Conservation (phyloP, 2,329 filamentous ascomycete genomes). For the Talaromyces islandicus region DNA sequence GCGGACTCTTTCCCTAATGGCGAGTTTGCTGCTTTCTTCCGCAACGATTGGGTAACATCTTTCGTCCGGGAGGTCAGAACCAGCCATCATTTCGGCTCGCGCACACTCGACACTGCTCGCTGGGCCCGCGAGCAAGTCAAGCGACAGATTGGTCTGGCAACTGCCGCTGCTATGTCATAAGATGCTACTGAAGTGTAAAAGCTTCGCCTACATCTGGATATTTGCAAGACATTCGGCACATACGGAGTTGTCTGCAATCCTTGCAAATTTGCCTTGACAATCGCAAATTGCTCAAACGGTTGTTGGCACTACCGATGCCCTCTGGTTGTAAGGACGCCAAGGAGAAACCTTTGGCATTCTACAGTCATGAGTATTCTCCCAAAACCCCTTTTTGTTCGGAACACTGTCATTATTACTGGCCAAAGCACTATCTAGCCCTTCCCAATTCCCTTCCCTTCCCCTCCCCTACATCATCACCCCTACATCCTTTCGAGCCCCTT, state of each 20-base stretch:
- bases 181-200: background rate
- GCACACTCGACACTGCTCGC: slow-evolving; percentile 88
- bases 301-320: background rate
- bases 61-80: slow-evolving; percentile 89
- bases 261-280: background rate
- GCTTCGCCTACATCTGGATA: background rate
- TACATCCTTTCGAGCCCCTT: background rate
- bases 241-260: background rate
- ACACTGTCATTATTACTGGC: background rate
- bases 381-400: background rate
- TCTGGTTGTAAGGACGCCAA: background rate
- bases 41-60: slow-evolving; percentile 79
- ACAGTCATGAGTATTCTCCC: background rate
- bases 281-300: background rate
- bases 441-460: slow-evolving; percentile 15
- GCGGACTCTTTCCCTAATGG: slow-evolving; percentile 90
- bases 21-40: slow-evolving; percentile 77
- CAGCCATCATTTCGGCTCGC: slow-evolving; percentile 77
- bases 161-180: slow-evolving; percentile 35
- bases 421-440: slow-evolving; percentile 5
- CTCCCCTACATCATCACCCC: slow-evolving; percentile 5
- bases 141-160: slow-evolving; percentile 56
- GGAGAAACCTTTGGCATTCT: background rate
- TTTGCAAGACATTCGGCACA: background rate
- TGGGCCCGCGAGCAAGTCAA: slow-evolving; percentile 98